Percentiles rank a stretch among this genome's conserved stretches.
phyloP scores from a whole-genome alignment of 495 filamentous ascomycete species.

The Talaromyces stipitatus region DNA sequence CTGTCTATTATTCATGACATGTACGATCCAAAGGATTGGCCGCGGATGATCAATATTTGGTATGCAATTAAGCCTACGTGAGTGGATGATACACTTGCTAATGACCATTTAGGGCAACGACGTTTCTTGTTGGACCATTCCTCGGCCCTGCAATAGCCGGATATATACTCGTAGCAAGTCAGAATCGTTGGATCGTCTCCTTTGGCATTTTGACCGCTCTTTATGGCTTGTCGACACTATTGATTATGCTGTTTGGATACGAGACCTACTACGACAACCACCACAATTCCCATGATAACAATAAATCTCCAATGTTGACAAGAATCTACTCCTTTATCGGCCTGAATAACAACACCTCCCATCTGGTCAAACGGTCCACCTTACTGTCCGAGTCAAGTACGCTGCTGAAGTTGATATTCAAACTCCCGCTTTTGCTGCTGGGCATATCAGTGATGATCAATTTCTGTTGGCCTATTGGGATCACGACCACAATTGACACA shows the following conservation, averaged over 20 bases:
- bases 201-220: constrained; percentile 39
- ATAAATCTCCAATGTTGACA: background rate
- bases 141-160: constrained; percentile 38
- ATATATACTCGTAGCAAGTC: constrained; percentile 25
- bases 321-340: constrained; percentile 37
- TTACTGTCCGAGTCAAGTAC: constrained; percentile 16
- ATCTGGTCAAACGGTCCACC: constrained; percentile 16
- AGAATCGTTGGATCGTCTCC: constrained; percentile 29
- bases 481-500: constrained; percentile 29
- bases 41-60: constrained; percentile 44
- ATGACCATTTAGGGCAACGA: constrained; percentile 22
- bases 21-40: constrained; percentile 38
- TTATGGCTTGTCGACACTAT: constrained; percentile 32
- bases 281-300: background rate
- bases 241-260: constrained; percentile 38
- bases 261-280: constrained; percentile 38
- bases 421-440: constrained; percentile 19
- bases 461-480: constrained; percentile 34
- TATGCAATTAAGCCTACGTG: background rate
- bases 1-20: constrained; percentile 40
- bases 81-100: background rate
- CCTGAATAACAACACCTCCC: constrained; percentile 31
- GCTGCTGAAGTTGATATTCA: constrained; percentile 26
- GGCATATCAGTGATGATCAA: constrained; percentile 24
- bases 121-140: constrained; percentile 38